Evolutionary conservation across 345 rosid genomes (phyloP), one percentile per base, ranked within the genome.

Genomic region (Populus deltoides): DNA sequence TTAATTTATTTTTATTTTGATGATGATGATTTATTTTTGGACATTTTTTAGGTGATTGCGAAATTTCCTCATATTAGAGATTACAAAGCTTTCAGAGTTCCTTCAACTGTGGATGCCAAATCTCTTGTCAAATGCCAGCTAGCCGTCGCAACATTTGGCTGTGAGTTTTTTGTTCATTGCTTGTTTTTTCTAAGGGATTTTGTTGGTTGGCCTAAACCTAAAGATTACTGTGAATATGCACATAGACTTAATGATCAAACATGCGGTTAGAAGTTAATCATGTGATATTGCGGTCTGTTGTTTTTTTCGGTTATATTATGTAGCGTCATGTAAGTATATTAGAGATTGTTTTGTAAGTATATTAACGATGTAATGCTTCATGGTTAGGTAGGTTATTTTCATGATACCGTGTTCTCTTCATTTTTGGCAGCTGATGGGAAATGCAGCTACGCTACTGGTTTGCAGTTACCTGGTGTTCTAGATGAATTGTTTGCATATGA

Each of bases 391-490:
- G 31, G 31, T 51, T 8, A 6, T 8, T 5, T 41, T n/a, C 47
- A 57, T 39, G 39, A 31, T 53, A 35, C 29, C 61, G 47, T 24
- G 43, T 39, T 24, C 27, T 29, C 18, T 57, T 67, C 41, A 39
- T 51, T 70, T 73, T 77, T 59, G 77, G 72, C 88, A 95, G 99
- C 86, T 79, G 85, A 82, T 80, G 89, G 93, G 77, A 88, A 82
- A 77, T 82, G 88, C 75, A 79, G 72, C 22, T 35, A 81, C 75
- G 96, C 90, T 71, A 89, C 97, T 87, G 90, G 98, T 66, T 85
- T 95, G 87, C 98, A 95, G 82, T 86, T 92, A 69, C 94, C 93
- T 81, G 97, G 98, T 25, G 84, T 93, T 73, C 80, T 95, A 77
- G 98, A 93, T 82, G 97, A 91, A 70, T 81, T 93, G 77, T 95